phyloP scores from a whole-genome alignment of 169 alveolate genomes.

The Plasmodium blacklocki region DNA sequence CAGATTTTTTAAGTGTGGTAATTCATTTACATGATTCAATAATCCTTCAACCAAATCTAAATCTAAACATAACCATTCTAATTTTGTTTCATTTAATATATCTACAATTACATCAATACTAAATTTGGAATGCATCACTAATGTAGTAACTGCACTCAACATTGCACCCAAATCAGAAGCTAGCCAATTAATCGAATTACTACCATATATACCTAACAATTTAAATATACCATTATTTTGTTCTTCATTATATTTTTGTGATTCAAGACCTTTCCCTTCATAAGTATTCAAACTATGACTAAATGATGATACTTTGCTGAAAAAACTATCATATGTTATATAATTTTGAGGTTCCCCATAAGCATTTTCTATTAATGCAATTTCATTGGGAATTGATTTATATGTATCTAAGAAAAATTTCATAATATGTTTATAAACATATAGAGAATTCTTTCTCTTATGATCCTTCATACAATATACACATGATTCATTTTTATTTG shows the following conservation, averaged over 20 bases:
- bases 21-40: background rate
- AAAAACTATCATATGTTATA: background rate
- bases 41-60: conserved; percentile 7
- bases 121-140: conserved; percentile 66
- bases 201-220: conserved; percentile 52
- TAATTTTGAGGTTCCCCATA: conserved; percentile 3
- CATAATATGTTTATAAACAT: no score
- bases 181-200: conserved; percentile 51
- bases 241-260: conserved; percentile 25
- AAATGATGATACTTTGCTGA: background rate
- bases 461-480: no score
- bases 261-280: conserved; percentile 39
- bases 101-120: conserved; percentile 39
- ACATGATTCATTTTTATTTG: no score
- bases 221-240: conserved; percentile 31
- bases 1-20: conserved; percentile 45
- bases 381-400: no score
- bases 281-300: background rate
- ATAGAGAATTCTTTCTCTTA: no score
- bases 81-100: conserved; percentile 33
- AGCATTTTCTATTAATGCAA: conserved; percentile 23
- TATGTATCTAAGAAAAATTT: no score
- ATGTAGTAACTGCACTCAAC: conserved; percentile 22
- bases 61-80: conserved; percentile 59
- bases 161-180: conserved; percentile 24